phyloP scores from a whole-genome alignment of 805 yeast genomes.

The Candida suzukii region DNA sequence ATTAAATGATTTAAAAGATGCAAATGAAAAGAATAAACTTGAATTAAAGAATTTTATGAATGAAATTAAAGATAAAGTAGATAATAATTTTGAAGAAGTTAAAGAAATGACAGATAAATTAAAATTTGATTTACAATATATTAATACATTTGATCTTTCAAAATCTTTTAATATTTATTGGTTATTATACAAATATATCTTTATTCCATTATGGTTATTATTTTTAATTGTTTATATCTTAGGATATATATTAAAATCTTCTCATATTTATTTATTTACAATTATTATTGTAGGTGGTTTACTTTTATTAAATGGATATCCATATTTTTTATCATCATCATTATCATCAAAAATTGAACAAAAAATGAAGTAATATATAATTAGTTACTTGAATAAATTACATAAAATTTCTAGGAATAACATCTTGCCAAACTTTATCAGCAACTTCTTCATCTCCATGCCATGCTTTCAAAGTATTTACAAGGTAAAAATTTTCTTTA shows the following conservation, averaged over 20 bases:
- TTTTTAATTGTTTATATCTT: neutral
- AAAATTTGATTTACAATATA: neutral
- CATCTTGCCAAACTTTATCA: conserved; percentile 28
- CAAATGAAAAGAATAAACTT: neutral
- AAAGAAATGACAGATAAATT: neutral
- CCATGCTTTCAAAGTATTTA: conserved; percentile 26
- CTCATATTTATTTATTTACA: neutral
- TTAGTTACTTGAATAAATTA: no score
- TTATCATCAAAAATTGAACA: no score
- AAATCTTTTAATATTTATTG: neutral
- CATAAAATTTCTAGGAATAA: conserved; percentile 26
- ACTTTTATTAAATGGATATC: neutral
- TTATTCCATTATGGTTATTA: neutral
- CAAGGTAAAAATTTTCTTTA: conserved; percentile 24
- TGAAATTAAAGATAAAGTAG: neutral
- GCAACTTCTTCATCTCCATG: conserved; percentile 25
- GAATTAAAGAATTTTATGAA: neutral
- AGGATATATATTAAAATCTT: neutral
- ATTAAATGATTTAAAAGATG: neutral
- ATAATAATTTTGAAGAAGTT: neutral
- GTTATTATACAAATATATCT: neutral
- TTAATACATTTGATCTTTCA: neutral
- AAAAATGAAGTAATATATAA: no score
- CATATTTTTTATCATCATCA: neutral
- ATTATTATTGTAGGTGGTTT: neutral